phyloP scores from a whole-genome alignment of 208 protist species.

The Leishmania gerbilli region DNA sequence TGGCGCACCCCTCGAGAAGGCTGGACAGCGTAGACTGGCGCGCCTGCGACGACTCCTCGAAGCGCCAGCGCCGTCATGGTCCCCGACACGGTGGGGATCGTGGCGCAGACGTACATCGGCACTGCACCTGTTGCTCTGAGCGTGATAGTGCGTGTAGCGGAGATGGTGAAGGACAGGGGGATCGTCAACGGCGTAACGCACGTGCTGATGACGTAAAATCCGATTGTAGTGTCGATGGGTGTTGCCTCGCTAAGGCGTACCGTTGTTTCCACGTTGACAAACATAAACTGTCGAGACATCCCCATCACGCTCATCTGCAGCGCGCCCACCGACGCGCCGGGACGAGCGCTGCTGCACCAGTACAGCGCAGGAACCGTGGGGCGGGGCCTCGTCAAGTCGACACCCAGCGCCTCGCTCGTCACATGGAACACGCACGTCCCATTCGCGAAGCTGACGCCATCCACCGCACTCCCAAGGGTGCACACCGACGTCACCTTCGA shows the following conservation, averaged over 20 bases:
- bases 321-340: background rate
- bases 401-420: background rate
- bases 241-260: background rate
- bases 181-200: background rate
- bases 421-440: conserved; percentile 3
- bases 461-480: background rate
- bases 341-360: conserved; percentile 8
- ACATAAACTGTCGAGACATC: background rate
- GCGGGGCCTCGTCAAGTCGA: background rate
- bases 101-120: conserved; percentile 12
- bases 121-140: background rate
- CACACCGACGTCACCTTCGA: background rate
- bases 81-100: background rate
- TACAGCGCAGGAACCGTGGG: background rate
- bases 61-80: background rate
- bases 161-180: background rate
- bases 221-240: background rate
- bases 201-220: background rate
- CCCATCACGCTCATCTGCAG: conserved; percentile 1
- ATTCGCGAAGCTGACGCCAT: background rate
- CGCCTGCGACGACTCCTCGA: background rate
- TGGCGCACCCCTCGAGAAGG: conserved; percentile 2
- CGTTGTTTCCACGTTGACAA: background rate
- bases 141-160: background rate
- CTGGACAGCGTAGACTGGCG: background rate